These are phyloP conservation scores for Trichophaea hybrida DNA, from an alignment of 2,329 filamentous ascomycete species.

Conservation along the genomic window DNA sequence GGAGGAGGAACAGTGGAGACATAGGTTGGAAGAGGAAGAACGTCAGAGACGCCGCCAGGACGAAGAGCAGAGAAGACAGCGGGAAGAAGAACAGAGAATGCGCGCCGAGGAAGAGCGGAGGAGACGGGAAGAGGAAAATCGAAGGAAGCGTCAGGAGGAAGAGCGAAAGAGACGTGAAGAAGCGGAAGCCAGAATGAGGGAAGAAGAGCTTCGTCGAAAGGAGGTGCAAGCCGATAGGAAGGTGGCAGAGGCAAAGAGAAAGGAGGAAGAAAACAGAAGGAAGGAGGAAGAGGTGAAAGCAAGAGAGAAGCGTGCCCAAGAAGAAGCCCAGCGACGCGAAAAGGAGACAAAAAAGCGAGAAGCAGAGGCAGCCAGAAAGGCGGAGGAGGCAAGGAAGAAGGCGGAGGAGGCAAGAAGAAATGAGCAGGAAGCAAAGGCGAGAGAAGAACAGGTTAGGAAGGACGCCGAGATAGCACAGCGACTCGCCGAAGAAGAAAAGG, in stretches of 20 bases:
- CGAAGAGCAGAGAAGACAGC: not conserved
- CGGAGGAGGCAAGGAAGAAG: not conserved
- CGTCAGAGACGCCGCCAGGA: not conserved
- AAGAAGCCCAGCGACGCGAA: not conserved
- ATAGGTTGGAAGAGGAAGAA: not conserved
- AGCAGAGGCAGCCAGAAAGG: not conserved
- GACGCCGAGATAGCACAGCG: constrained; percentile 3
- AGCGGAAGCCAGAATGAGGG: no score
- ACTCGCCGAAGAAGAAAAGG: not conserved
- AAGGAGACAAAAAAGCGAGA: not conserved
- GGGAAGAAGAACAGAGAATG: not conserved
- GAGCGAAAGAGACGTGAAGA: not conserved
- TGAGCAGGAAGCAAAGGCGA: not conserved
- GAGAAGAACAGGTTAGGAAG: not conserved
- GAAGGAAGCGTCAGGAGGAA: not conserved
- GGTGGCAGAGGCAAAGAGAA: not conserved
- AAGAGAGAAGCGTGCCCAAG: not conserved
- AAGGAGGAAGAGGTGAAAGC: not conserved
- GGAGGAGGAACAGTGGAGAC: not conserved
- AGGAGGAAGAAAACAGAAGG: not conserved
- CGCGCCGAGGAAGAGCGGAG: not conserved
- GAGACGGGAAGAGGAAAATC: not conserved
- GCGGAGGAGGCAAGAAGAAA: not conserved
- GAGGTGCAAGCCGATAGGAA: not conserved
- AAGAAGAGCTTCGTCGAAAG: not conserved